phyloP scores from a whole-genome alignment of 2,329 filamentous ascomycete genomes.

The Volutella citrinella region DNA sequence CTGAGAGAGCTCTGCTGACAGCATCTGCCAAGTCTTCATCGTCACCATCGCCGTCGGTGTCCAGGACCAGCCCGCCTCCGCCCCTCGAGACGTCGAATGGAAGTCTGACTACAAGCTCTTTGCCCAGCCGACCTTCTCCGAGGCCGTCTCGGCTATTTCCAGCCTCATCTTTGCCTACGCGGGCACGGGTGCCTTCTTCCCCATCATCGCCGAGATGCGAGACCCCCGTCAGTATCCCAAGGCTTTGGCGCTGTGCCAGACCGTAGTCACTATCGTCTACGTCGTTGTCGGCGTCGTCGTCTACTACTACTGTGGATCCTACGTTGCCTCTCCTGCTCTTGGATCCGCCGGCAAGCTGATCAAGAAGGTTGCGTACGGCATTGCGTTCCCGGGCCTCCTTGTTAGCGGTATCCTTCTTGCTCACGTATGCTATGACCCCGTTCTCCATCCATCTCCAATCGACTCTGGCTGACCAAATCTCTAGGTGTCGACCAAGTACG shows the following conservation, averaged over 20 bases:
- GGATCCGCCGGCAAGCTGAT: slow-evolving; percentile 40
- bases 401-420: slow-evolving; percentile 25
- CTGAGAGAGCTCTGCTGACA: background rate
- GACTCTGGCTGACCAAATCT: background rate
- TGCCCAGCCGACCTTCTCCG: slow-evolving; percentile 27
- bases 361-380: slow-evolving; percentile 44
- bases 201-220: slow-evolving; percentile 30
- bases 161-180: slow-evolving; percentile 36
- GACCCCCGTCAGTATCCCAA: slow-evolving; percentile 27
- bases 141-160: slow-evolving; percentile 30
- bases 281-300: slow-evolving; percentile 36
- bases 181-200: slow-evolving; percentile 34
- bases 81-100: slow-evolving; percentile 20
- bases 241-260: slow-evolving; percentile 23
- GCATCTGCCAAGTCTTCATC: slow-evolving; percentile 11
- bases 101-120: slow-evolving; percentile 29
- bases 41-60: slow-evolving; percentile 21
- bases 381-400: slow-evolving; percentile 28
- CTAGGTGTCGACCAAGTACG: slow-evolving; percentile 4
- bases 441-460: background rate
- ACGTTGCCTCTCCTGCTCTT: slow-evolving; percentile 44
- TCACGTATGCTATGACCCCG: slow-evolving; percentile 15
- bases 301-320: slow-evolving; percentile 45
- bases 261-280: slow-evolving; percentile 30
- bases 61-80: slow-evolving; percentile 15